A percentile compares a stretch with the other conserved stretches of the same genome.
Conservation (phyloP, 306 rosid genomes). For the Urtica urens region DNA sequence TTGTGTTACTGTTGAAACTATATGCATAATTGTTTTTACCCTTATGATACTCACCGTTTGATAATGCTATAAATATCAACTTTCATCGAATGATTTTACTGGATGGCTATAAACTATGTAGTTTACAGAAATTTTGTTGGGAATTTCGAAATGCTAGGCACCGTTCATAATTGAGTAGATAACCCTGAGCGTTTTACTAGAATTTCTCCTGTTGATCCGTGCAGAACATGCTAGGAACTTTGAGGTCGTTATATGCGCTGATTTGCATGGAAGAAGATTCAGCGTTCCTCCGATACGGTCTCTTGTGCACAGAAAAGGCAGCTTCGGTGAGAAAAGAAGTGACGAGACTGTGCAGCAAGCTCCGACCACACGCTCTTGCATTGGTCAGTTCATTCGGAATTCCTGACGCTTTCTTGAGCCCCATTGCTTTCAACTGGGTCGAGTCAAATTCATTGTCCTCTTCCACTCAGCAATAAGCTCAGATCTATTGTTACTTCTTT, state of each 20-base stretch:
- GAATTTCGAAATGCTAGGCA: too few relatives aligned
- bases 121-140: too few relatives aligned
- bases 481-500: background rate
- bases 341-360: slow-evolving; percentile 50
- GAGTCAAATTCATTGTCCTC: slow-evolving; percentile 76
- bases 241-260: slow-evolving; percentile 75
- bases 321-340: slow-evolving; percentile 69
- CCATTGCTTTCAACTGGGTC: slow-evolving; percentile 77
- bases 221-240: slow-evolving; percentile 47
- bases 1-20: too few relatives aligned
- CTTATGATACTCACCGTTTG: too few relatives aligned
- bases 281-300: slow-evolving; percentile 69
- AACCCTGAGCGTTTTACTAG: too few relatives aligned
- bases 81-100: too few relatives aligned
- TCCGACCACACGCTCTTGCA: slow-evolving; percentile 77
- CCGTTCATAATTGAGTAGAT: too few relatives aligned
- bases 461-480: slow-evolving; percentile 30
- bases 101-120: too few relatives aligned
- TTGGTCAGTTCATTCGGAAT: slow-evolving; percentile 85
- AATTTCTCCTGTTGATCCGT: background rate
- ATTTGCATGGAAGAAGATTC: slow-evolving; percentile 72
- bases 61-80: background rate
- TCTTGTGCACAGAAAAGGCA: slow-evolving; percentile 47
- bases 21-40: background rate
- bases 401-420: slow-evolving; percentile 82